These are phyloP conservation scores for Neopestalotiopsis clavispora DNA, from an alignment of 2,329 filamentous ascomycete genomes.

Conservation along the genomic window DNA sequence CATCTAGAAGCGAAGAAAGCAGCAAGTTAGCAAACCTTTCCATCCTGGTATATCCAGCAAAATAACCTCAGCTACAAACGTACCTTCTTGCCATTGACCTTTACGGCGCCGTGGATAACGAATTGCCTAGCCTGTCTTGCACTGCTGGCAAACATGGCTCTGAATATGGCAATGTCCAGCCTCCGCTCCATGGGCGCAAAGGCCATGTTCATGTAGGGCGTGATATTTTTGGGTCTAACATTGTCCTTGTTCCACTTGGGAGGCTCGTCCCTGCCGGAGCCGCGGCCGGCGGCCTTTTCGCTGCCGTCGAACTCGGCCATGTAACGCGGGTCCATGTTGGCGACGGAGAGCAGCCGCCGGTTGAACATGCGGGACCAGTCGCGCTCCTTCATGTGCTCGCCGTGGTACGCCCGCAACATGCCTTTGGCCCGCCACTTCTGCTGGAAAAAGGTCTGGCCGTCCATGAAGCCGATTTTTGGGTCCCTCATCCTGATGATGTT, in stretches of 20 bases:
- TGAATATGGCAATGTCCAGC: slow-evolving; percentile 92
- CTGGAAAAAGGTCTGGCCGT: slow-evolving; percentile 82
- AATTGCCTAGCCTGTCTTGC: slow-evolving; percentile 92
- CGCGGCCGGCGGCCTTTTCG: slow-evolving; percentile 81
- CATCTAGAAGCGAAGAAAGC: slow-evolving; percentile 64
- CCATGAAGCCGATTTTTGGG: slow-evolving; percentile 44
- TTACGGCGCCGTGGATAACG: slow-evolving; percentile 89
- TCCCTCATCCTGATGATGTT: slow-evolving; percentile 69
- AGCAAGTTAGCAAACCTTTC: not conserved
- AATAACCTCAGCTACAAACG: slow-evolving; percentile 24
- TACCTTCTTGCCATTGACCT: slow-evolving; percentile 96
- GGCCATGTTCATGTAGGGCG: slow-evolving; percentile 95
- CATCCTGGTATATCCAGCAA: not conserved
- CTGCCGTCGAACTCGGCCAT: slow-evolving; percentile 84
- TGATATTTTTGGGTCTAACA: slow-evolving; percentile 52
- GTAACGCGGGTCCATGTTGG: slow-evolving; percentile 82
- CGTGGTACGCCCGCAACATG: slow-evolving; percentile 84
- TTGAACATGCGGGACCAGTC: slow-evolving; percentile 96
- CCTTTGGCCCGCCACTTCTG: slow-evolving; percentile 97
- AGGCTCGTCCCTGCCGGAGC: slow-evolving; percentile 65
- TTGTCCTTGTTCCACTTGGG: slow-evolving; percentile 20
- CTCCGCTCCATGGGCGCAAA: slow-evolving; percentile 90
- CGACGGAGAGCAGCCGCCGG: slow-evolving; percentile 77
- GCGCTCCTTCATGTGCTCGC: slow-evolving; percentile 90
- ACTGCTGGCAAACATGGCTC: slow-evolving; percentile 92